phyloP scores from a whole-genome alignment of 2,329 filamentous ascomycete genomes.

The Calonectria ilicicola region DNA sequence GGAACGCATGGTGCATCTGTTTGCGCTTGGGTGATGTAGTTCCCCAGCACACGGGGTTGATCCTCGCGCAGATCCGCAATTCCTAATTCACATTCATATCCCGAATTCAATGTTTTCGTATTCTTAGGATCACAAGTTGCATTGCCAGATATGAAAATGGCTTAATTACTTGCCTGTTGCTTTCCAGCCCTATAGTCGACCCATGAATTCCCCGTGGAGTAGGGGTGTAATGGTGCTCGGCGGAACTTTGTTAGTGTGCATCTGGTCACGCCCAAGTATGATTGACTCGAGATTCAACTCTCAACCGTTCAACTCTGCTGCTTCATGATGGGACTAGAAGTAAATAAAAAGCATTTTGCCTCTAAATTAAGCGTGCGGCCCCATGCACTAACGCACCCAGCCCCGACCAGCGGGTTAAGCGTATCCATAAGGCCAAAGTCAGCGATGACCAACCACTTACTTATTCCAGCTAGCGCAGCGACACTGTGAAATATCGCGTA shows the following conservation, averaged over 20 bases:
- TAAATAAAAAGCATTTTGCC: background rate
- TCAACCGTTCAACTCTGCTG: background rate
- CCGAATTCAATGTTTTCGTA: background rate
- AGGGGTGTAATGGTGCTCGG: background rate
- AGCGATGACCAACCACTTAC: slow-evolving; percentile 1
- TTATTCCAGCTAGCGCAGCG: background rate
- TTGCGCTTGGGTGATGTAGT: background rate
- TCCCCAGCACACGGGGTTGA: background rate
- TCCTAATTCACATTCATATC: background rate
- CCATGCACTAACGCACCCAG: background rate
- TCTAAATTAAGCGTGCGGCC: background rate
- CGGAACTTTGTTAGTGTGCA: background rate
- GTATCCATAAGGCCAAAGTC: background rate
- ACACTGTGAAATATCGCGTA: background rate
- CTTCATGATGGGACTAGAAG: background rate
- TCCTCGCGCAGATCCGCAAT: background rate
- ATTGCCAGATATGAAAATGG: too few species aligned
- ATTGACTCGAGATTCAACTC: background rate
- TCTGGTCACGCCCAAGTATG: background rate
- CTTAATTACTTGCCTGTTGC: too few species aligned
- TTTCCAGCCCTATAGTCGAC: too few species aligned
- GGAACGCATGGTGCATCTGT: background rate
- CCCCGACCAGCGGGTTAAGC: background rate
- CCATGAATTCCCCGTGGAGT: background rate
- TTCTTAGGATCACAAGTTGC: too few species aligned